These are phyloP conservation scores for Rhizopus microsporus DNA, from an alignment of 371 early-diverging fungal genomes.

Conservation along the genomic window DNA sequence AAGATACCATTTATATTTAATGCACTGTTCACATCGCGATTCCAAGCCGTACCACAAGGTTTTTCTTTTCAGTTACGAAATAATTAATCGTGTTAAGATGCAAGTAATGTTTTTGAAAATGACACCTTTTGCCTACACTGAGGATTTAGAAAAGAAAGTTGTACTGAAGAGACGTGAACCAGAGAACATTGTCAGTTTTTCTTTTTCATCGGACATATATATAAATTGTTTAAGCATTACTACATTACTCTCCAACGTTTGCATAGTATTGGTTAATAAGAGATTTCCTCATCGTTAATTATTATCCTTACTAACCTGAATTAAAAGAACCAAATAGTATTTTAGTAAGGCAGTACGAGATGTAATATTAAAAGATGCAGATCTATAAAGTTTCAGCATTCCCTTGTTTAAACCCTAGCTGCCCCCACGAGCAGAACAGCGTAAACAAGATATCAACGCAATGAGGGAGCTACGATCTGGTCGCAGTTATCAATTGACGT, in stretches of 20 bases:
- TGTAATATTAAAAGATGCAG: not conserved
- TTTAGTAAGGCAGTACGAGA: slow-evolving; percentile 2
- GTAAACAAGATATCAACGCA: slow-evolving; percentile 2
- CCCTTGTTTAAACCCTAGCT: slow-evolving; percentile 1
- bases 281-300: slow-evolving; percentile 1
- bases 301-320: not conserved
- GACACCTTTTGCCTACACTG: slow-evolving; percentile 7
- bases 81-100: slow-evolving; percentile 5
- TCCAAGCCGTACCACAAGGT: too few relatives aligned
- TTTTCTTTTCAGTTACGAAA: slow-evolving; percentile 6
- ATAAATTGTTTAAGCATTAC: slow-evolving; percentile 3
- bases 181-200: slow-evolving; percentile 5
- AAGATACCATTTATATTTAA: too few relatives aligned
- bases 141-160: slow-evolving; percentile 6
- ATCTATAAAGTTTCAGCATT: slow-evolving; percentile 3
- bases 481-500: not conserved
- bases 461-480: not conserved
- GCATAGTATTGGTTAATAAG: slow-evolving; percentile 4
- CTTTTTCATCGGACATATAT: slow-evolving; percentile 3
- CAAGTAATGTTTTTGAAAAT: slow-evolving; percentile 5
- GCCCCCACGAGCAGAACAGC: slow-evolving; percentile 1
- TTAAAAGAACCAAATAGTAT: slow-evolving; percentile 4
- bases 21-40: too few relatives aligned
- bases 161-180: slow-evolving; percentile 3
- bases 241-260: slow-evolving; percentile 3